These are phyloP conservation scores for Cornus kousa DNA, from an alignment of 148 eudicot species.

Conservation along the genomic window DNA sequence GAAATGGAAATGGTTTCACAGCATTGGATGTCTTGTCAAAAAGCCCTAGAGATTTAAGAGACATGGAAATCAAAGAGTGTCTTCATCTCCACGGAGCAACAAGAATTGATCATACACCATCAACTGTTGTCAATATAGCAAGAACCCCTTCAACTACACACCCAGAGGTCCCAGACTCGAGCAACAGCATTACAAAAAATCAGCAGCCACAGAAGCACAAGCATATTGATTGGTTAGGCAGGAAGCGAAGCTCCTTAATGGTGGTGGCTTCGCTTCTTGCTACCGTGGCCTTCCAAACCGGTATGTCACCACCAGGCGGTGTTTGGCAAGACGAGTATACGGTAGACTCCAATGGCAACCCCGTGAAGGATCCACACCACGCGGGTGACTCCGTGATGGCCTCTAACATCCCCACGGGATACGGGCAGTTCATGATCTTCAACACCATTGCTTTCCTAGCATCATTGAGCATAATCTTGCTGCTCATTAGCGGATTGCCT, in stretches of 20 bases:
- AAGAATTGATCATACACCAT: neutral
- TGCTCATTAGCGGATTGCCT: constrained; percentile 24
- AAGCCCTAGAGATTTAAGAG: constrained; percentile 19
- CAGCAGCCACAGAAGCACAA: constrained; percentile 1
- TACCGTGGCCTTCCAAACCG: constrained; percentile 29
- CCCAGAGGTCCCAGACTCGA: neutral
- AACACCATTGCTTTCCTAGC: constrained; percentile 24
- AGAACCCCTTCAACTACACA: neutral
- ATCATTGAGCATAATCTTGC: constrained; percentile 22
- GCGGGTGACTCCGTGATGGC: constrained; percentile 21
- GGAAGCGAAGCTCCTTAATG: constrained; percentile 14
- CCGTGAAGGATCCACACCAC: neutral
- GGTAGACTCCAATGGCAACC: constrained; percentile 1
- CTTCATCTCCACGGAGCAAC: constrained; percentile 3
- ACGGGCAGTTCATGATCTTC: constrained; percentile 18
- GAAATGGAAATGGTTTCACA: constrained; percentile 20
- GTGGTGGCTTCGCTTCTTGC: constrained; percentile 32
- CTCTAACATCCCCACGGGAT: constrained; percentile 4
- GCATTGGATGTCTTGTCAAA: constrained; percentile 18
- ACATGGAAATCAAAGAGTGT: constrained; percentile 14
- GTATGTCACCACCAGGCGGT: constrained; percentile 34
- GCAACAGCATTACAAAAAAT: neutral
- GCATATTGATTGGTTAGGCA: constrained; percentile 12
- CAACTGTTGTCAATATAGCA: neutral
- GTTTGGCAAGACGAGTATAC: constrained; percentile 19